Evolutionary conservation across 768 basidiomycete genomes (phyloP), one percentile per base, ranked within the genome.

Genomic region (Dendrothele bispora): DNA sequence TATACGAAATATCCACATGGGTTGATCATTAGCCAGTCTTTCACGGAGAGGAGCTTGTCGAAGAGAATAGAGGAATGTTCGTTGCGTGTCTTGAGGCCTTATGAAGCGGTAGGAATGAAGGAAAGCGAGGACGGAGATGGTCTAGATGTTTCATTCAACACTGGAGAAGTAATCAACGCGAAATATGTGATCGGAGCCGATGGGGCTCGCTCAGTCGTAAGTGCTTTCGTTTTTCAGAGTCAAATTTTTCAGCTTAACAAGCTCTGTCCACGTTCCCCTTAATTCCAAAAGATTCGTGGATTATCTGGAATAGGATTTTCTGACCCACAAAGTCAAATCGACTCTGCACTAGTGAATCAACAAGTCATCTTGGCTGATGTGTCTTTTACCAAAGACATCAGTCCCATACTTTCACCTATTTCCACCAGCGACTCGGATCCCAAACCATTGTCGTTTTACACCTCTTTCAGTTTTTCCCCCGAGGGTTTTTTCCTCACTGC

Each of bases 171-270:
- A n/a, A n/a, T n/a, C n/a, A n/a, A n/a, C n/a, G n/a, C n/a, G 50
- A 54, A 4, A 22, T 72, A 71, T 52, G 65, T 77, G 5, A 55
- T 78, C 22, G 75, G 73, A 10, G 74, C 75, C 5, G 77, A 78
- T 55, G 75, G 77, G n/a, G n/a, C n/a, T n/a, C n/a, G 50, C 67
- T 8, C 65, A 53, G 39, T 73, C 71, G 10, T 46, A 48, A 15
- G 71, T 70, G 49, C 39, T 66, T 3, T 11, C 10, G 17, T 24
- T 15, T 35, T 4, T 22, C 5, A 5, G 17, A 46, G 39, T 48
- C n/a, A n/a, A n/a, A n/a, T n/a, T n/a, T n/a, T n/a, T n/a, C 14
- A n/a, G n/a, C n/a, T n/a, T n/a, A n/a, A n/a, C n/a, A n/a, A n/a
- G n/a, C n/a, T n/a, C n/a, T n/a, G n/a, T n/a, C n/a, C n/a, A n/a